These are phyloP conservation scores for Aristolochia californica DNA, from an alignment of 164 flowering plant species.

Conservation along the genomic window DNA sequence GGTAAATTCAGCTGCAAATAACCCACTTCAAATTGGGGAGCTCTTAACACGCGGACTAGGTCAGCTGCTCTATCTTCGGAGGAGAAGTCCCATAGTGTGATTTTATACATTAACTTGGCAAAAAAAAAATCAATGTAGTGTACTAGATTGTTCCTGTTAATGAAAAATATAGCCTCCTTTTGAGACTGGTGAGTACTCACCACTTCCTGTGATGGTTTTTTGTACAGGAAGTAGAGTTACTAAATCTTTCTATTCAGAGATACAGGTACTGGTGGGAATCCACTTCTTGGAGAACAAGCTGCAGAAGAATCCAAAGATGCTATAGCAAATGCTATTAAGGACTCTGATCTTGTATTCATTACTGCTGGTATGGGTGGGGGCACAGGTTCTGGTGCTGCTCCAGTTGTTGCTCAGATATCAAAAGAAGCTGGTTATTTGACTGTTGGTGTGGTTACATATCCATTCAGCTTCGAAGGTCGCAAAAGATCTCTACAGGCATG, in stretches of 20 bases:
- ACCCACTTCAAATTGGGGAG: constrained; percentile 95
- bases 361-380: constrained; percentile 99
- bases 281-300: constrained; percentile 90
- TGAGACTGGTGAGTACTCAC: background rate
- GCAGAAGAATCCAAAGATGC: constrained; percentile 96
- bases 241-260: constrained; percentile 5
- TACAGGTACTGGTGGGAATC: constrained; percentile 98
- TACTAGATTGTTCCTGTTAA: background rate
- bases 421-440: constrained; percentile 96
- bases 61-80: constrained; percentile 18
- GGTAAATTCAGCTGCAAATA: constrained; percentile 67
- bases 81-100: background rate
- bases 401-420: constrained; percentile 89
- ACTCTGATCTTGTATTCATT: constrained; percentile 93
- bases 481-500: constrained; percentile 32
- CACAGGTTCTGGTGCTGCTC: constrained; percentile 99
- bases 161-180: background rate
- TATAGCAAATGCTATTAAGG: constrained; percentile 77
- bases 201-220: background rate
- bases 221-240: background rate
- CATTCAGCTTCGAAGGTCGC: constrained; percentile 98
- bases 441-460: constrained; percentile 96
- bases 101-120: background rate
- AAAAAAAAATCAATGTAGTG: background rate
- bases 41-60: constrained; percentile 98